Evolutionary conservation across 1,139 yeast genomes (phyloP).

Genomic region (Scheffersomyces titani): DNA sequence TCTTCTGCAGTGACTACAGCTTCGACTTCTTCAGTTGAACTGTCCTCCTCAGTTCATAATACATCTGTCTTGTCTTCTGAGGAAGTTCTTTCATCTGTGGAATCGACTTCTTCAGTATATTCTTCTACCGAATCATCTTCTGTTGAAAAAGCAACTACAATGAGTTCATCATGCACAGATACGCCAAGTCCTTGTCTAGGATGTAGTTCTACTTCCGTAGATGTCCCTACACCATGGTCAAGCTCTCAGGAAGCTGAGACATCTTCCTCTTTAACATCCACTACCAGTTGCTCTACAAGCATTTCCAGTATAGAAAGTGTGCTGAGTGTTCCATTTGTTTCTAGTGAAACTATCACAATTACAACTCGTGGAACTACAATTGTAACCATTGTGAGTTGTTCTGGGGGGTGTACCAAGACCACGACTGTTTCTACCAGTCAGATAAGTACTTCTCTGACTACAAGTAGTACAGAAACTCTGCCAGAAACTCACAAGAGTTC

Average conservation of each 20-base stretch:
- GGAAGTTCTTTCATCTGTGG: not conserved
- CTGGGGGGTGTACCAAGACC: not conserved
- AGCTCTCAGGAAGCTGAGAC: not conserved
- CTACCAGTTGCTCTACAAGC: not conserved
- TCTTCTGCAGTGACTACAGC: not conserved
- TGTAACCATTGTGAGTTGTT: not conserved
- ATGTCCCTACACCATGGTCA: not conserved
- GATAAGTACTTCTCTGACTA: slow-evolving; percentile 6
- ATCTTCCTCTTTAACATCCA: not conserved
- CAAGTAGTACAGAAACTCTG: slow-evolving; percentile 4
- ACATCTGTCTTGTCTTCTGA: not conserved
- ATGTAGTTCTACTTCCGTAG: not conserved
- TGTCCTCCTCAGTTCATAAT: not conserved
- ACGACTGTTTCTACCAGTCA: slow-evolving; percentile 2
- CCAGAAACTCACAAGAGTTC: not conserved
- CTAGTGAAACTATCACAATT: not conserved
- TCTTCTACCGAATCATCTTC: not conserved
- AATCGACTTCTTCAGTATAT: not conserved
- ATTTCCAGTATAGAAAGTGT: not conserved
- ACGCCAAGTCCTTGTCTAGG: not conserved
- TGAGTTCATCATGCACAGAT: not conserved
- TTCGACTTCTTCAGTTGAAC: not conserved
- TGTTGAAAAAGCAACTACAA: not conserved
- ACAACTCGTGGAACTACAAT: not conserved
- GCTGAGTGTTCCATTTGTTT: not conserved